Percentiles rank a stretch among this genome's conserved stretches.
These are phyloP conservation scores for Coemansia sp. DNA, from an alignment of 192 early-diverging fungal genomes.

Conservation along the genomic window DNA sequence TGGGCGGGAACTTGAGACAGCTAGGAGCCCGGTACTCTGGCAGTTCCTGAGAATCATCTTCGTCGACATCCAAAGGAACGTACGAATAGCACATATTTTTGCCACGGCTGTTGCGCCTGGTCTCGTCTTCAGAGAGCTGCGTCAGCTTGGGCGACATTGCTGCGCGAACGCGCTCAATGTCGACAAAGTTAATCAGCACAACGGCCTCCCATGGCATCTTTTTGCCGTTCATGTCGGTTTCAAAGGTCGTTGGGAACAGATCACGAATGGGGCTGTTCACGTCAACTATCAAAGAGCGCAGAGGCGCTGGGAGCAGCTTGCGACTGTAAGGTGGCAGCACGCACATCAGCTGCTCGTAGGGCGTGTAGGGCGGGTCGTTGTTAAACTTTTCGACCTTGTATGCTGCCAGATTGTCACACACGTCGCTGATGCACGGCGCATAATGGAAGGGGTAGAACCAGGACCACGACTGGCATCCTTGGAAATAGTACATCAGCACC, in stretches of 20 bases:
- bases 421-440: conserved; percentile 89
- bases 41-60: conserved; percentile 32
- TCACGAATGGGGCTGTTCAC: conserved; percentile 88
- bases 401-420: conserved; percentile 54
- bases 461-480: conserved; percentile 93
- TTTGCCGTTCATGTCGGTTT: conserved; percentile 96
- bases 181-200: conserved; percentile 97
- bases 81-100: conserved; percentile 68
- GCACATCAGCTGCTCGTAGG: conserved; percentile 98
- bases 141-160: conserved; percentile 75
- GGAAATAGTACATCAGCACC: conserved; percentile 97
- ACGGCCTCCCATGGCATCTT: conserved; percentile 98
- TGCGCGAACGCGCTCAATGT: conserved; percentile 77
- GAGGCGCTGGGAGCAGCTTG: conserved; percentile 77
- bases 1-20: conserved; percentile 69
- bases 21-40: conserved; percentile 60
- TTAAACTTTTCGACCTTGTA: conserved; percentile 72
- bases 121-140: conserved; percentile 61
- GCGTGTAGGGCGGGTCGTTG: conserved; percentile 84
- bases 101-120: conserved; percentile 59
- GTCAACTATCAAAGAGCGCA: conserved; percentile 84
- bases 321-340: conserved; percentile 88
- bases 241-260: conserved; percentile 90
- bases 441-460: conserved; percentile 99
- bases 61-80: conserved; percentile 27